Percentiles rank a stretch among this genome's conserved stretches.
Conservation (phyloP, 2,329 filamentous ascomycete species). For the Phialophora chinensis region DNA sequence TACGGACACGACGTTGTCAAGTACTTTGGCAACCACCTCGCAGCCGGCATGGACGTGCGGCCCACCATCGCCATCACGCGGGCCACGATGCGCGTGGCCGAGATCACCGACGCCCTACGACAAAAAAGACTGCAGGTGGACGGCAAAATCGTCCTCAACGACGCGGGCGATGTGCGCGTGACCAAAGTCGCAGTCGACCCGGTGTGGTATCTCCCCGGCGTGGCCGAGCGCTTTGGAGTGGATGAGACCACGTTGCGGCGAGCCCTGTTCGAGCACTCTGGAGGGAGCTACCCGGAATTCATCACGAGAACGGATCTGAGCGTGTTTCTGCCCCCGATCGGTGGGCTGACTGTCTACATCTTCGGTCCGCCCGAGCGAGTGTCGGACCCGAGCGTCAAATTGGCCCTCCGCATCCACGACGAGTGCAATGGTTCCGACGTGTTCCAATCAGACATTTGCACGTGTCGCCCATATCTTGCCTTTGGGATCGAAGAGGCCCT, state of each 20-base stretch:
- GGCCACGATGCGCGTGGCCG: slow-evolving; percentile 95
- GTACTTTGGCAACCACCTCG: slow-evolving; percentile 78
- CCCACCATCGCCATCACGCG: slow-evolving; percentile 91
- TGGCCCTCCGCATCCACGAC: slow-evolving; percentile 85
- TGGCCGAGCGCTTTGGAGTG: slow-evolving; percentile 92
- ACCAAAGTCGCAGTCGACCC: slow-evolving; percentile 98
- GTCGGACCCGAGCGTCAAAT: slow-evolving; percentile 78
- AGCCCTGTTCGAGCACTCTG: slow-evolving; percentile 91
- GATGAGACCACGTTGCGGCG: slow-evolving; percentile 87
- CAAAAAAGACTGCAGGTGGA: slow-evolving; percentile 75
- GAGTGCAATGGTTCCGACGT: slow-evolving; percentile 97
- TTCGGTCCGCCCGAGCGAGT: slow-evolving; percentile 96
- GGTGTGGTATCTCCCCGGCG: slow-evolving; percentile 84
- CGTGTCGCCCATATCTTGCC: slow-evolving; percentile 87
- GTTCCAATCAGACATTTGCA: slow-evolving; percentile 97
- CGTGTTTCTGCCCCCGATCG: slow-evolving; percentile 92
- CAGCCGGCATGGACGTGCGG: slow-evolving; percentile 81
- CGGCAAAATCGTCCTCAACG: slow-evolving; percentile 88
- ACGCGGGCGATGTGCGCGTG: slow-evolving; percentile 83
- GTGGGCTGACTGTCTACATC: slow-evolving; percentile 93
- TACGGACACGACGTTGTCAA: slow-evolving; percentile 72
- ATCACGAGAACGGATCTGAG: slow-evolving; percentile 97
- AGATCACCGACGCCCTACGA: slow-evolving; percentile 82
- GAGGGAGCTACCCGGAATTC: slow-evolving; percentile 93
- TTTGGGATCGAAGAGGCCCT: slow-evolving; percentile 98